A percentile compares a stretch with the other conserved stretches of the same genome.
phyloP scores from a whole-genome alignment of 139 green algal species.

The Pleodorina starrii region DNA sequence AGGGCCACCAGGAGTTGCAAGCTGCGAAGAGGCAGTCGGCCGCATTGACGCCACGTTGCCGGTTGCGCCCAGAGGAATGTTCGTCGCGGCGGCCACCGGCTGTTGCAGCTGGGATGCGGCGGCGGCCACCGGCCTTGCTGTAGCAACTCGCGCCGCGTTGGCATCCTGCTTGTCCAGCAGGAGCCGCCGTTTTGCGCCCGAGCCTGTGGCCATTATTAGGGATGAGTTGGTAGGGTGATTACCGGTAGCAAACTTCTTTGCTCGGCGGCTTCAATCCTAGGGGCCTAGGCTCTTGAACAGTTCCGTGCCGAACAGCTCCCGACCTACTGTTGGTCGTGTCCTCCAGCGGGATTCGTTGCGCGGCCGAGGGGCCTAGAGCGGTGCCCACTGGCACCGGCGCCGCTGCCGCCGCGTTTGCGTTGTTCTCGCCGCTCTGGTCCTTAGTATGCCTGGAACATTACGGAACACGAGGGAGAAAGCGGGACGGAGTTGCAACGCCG shows the following conservation, averaged over 20 bases:
- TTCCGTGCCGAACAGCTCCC: background rate
- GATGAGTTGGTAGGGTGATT: no score
- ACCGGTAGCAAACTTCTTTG: background rate
- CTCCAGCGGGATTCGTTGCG: background rate
- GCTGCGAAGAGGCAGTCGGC: background rate
- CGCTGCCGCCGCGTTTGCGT: no score
- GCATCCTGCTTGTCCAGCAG: background rate
- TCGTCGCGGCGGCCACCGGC: background rate
- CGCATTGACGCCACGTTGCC: background rate
- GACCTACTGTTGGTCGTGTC: background rate
- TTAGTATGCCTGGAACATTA: no score
- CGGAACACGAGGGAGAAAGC: no score
- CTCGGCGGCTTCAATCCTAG: background rate
- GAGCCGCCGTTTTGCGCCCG: background rate
- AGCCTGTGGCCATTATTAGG: background rate
- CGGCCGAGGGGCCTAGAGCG: background rate
- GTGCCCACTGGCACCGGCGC: background rate
- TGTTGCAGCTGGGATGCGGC: background rate
- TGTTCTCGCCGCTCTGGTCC: background rate
- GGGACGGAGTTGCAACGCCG: no score
- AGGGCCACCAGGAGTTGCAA: background rate
- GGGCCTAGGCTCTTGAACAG: background rate
- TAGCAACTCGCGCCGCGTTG: background rate
- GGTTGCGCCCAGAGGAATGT: background rate
- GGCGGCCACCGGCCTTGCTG: background rate